These are phyloP conservation scores for Botryotinia calthae DNA, from an alignment of 2,329 filamentous ascomycete genomes.

Conservation along the genomic window DNA sequence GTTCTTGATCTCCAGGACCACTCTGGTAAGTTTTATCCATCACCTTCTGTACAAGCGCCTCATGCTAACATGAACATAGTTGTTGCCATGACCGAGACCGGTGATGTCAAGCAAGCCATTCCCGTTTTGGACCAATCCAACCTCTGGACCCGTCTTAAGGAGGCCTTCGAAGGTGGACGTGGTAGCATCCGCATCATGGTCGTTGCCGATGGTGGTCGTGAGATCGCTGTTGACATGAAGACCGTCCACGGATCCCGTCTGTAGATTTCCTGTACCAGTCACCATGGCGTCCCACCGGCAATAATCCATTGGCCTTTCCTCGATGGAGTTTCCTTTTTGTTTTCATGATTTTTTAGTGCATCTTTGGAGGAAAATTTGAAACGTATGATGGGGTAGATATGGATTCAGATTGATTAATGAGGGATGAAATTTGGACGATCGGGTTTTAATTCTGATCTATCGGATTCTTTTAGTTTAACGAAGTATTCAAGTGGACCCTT, in stretches of 20 bases:
- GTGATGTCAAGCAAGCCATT: slow-evolving; percentile 95
- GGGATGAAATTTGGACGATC: slow-evolving; percentile 21
- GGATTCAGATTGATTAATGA: slow-evolving; percentile 26
- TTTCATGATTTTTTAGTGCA: slow-evolving; percentile 22
- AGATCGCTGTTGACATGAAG: slow-evolving; percentile 99
- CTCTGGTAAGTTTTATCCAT: slow-evolving; percentile 48
- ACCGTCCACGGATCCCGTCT: slow-evolving; percentile 79
- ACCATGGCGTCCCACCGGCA: slow-evolving; percentile 16
- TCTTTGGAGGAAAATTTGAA: slow-evolving; percentile 20
- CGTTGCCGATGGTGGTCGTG: slow-evolving; percentile 86
- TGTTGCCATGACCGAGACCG: slow-evolving; percentile 96
- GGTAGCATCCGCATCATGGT: slow-evolving; percentile 94
- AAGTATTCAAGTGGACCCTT: slow-evolving; percentile 20
- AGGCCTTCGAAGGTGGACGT: slow-evolving; percentile 86
- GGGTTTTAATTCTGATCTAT: slow-evolving; percentile 18
- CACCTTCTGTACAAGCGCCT: background rate
- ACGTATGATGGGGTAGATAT: slow-evolving; percentile 23
- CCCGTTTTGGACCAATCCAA: slow-evolving; percentile 93
- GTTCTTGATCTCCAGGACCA: slow-evolving; percentile 94
- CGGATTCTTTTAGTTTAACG: slow-evolving; percentile 17
- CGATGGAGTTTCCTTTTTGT: slow-evolving; percentile 8
- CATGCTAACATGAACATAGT: slow-evolving; percentile 44
- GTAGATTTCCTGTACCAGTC: slow-evolving; percentile 38
- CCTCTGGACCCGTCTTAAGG: slow-evolving; percentile 76
- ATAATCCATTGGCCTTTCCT: slow-evolving; percentile 9